phyloP scores from a whole-genome alignment of 179 eudicot species.

The Actinidia arguta region DNA sequence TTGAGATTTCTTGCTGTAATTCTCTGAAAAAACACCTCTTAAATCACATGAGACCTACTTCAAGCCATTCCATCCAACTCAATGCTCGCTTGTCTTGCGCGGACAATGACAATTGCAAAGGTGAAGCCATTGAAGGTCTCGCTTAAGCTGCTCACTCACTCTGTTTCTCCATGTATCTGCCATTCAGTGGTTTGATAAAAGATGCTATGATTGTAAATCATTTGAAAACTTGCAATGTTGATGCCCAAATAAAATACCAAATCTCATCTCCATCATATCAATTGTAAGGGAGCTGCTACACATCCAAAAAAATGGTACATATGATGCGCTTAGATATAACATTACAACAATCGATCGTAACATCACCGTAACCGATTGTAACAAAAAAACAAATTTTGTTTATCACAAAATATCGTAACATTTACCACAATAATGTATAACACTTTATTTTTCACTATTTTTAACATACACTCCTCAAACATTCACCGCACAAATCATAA shows the following conservation, averaged over 20 bases:
- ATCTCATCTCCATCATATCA: neutral
- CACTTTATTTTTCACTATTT: no score
- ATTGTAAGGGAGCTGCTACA: no score
- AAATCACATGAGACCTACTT: conserved; percentile 59
- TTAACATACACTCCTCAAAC: no score
- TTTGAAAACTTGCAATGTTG: neutral
- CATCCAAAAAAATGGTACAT: no score
- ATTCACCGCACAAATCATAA: no score
- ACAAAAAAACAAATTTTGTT: no score
- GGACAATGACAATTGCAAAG: neutral
- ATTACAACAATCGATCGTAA: no score
- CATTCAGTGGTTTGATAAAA: conserved; percentile 1
- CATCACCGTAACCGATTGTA: no score
- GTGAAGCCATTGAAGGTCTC: conserved; percentile 17
- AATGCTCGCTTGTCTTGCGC: conserved; percentile 41
- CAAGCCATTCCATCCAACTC: conserved; percentile 68
- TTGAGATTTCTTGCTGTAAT: conserved; percentile 52
- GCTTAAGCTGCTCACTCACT: neutral
- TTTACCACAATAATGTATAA: no score
- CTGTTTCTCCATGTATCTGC: neutral
- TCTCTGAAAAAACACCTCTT: conserved; percentile 59
- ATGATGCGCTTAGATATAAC: no score
- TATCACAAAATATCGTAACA: no score
- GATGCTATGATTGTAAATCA: neutral
- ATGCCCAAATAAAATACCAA: neutral